Conservation (phyloP, 2,329 filamentous ascomycete species). For the Dactylellina drechsleri region DNA sequence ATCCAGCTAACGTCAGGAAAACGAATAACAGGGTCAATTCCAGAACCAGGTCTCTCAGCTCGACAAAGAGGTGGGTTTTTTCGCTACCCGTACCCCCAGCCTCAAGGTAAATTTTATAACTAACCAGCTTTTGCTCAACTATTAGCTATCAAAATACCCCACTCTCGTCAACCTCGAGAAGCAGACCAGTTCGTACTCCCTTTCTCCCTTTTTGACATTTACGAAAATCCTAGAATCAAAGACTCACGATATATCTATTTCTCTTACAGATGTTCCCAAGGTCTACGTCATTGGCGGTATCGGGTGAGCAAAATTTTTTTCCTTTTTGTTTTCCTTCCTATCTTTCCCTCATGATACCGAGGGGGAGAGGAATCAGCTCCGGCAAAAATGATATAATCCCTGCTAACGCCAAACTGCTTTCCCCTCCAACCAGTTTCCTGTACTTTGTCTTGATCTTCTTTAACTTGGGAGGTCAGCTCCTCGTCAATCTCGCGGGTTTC, state of each 20-base stretch:
- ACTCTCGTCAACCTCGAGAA: constrained; percentile 85
- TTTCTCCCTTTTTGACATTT: too few species aligned
- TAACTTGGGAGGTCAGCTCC: constrained; percentile 87
- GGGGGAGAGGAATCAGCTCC: constrained; percentile 11
- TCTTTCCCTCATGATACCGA: neutral
- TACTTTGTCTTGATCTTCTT: constrained; percentile 94
- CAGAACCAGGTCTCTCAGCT: constrained; percentile 80
- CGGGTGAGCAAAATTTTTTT: constrained; percentile 60
- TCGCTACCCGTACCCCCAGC: neutral
- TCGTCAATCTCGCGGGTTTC: constrained; percentile 88
- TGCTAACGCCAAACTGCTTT: constrained; percentile 21
- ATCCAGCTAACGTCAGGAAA: constrained; percentile 4
- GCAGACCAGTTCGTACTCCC: constrained; percentile 68
- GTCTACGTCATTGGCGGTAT: constrained; percentile 82
- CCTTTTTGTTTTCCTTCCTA: neutral
- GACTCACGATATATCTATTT: constrained; percentile 28
- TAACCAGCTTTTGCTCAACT: constrained; percentile 46
- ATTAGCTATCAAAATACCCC: constrained; percentile 84
- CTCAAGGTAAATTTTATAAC: neutral
- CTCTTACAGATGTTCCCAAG: constrained; percentile 73
- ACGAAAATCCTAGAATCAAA: too few species aligned
- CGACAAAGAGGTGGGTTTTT: constrained; percentile 78
- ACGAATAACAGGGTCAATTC: constrained; percentile 39
- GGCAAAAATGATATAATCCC: constrained; percentile 7
- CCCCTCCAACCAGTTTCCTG: constrained; percentile 65